A percentile compares a stretch with the other conserved stretches of the same genome.
These are phyloP conservation scores for Lagenidium sp. DNA, from an alignment of 352 stramenopile species.

Conservation along the genomic window DNA sequence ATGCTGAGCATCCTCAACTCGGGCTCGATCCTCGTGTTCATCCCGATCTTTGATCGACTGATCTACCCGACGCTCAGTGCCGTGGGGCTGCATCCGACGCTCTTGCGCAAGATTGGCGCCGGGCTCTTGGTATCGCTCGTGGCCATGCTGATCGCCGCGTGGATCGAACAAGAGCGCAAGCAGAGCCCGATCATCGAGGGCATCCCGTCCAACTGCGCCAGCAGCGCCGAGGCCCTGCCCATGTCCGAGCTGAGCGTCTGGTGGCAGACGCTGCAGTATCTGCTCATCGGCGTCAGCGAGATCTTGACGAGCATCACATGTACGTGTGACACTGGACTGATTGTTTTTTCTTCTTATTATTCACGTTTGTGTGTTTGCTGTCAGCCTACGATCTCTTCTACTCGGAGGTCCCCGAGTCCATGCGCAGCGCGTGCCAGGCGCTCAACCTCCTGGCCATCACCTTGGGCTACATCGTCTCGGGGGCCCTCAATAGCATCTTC, in stretches of 20 bases:
- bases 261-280: slow-evolving; percentile 88
- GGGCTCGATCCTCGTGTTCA: slow-evolving; percentile 85
- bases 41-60: slow-evolving; percentile 79
- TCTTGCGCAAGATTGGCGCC: slow-evolving; percentile 84
- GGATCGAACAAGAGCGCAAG: slow-evolving; percentile 73
- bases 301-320: slow-evolving; percentile 88
- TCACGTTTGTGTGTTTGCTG: not conserved
- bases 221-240: not conserved
- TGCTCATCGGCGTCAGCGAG: slow-evolving; percentile 83
- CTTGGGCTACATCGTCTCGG: slow-evolving; percentile 78
- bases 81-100: slow-evolving; percentile 59
- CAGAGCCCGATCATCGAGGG: slow-evolving; percentile 27
- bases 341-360: not conserved
- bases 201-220: slow-evolving; percentile 59
- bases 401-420: slow-evolving; percentile 85
- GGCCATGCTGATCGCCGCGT: slow-evolving; percentile 59
- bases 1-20: slow-evolving; percentile 87
- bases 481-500: slow-evolving; percentile 81
- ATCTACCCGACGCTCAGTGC: slow-evolving; percentile 70
- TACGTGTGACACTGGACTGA: slow-evolving; percentile 16
- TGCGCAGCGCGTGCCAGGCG: slow-evolving; percentile 87
- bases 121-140: slow-evolving; percentile 77
- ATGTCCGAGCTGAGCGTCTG: slow-evolving; percentile 33
- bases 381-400: slow-evolving; percentile 88
- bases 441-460: slow-evolving; percentile 88